phyloP scores from a whole-genome alignment of 352 stramenopile species.

The Pythium chondricola region DNA sequence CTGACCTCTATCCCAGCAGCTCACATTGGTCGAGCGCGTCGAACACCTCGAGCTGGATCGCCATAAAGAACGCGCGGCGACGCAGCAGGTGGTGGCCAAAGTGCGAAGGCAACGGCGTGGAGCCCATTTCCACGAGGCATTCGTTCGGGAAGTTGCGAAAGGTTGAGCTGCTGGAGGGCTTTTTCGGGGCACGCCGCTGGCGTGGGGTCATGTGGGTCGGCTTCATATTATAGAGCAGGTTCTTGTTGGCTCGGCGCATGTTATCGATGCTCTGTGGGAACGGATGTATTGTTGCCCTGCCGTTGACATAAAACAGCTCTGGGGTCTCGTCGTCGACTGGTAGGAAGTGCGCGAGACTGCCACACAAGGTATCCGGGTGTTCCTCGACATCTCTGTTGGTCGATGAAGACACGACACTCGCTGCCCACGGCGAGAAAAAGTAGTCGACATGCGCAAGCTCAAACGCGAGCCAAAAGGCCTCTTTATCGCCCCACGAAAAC shows the following conservation, averaged over 20 bases:
- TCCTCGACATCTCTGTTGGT: slow-evolving; percentile 21
- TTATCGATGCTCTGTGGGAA: slow-evolving; percentile 29
- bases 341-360: slow-evolving; percentile 19
- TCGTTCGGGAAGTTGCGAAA: slow-evolving; percentile 20
- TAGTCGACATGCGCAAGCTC: slow-evolving; percentile 45
- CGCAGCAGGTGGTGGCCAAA: slow-evolving; percentile 28
- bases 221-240: slow-evolving; percentile 38
- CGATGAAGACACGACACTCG: slow-evolving; percentile 8
- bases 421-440: slow-evolving; percentile 45
- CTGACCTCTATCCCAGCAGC: too few relatives aligned
- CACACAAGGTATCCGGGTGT: slow-evolving; percentile 24
- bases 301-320: slow-evolving; percentile 39
- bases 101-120: slow-evolving; percentile 22
- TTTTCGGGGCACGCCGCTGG: too few relatives aligned
- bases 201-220: slow-evolving; percentile 41
- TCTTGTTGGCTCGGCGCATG: slow-evolving; percentile 16
- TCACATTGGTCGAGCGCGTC: background rate
- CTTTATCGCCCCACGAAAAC: slow-evolving; percentile 37
- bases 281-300: slow-evolving; percentile 32
- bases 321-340: slow-evolving; percentile 9
- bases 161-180: too few relatives aligned
- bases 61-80: slow-evolving; percentile 31
- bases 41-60: slow-evolving; percentile 1
- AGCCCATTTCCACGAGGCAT: slow-evolving; percentile 33
- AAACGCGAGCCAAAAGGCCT: slow-evolving; percentile 41